Percentiles rank a stretch among this genome's conserved stretches.
phyloP scores from a whole-genome alignment of 805 yeast species.

The Debaryomyces hansenii region DNA sequence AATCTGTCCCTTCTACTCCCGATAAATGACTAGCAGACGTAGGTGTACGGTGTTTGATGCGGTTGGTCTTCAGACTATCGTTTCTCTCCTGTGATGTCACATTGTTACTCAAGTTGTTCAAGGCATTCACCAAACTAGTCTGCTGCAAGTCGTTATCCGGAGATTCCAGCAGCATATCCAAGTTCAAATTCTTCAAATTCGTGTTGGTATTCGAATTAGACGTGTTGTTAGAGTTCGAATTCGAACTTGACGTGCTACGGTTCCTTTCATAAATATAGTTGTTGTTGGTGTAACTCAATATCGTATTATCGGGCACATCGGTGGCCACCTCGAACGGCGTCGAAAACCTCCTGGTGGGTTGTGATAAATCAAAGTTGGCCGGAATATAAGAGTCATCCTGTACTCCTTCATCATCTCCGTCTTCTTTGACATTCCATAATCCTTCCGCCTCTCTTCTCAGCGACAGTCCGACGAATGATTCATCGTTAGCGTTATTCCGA shows the following conservation, averaged over 20 bases:
- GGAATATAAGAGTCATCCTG: constrained; percentile 35
- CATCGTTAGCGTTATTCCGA: background rate
- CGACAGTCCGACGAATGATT: background rate
- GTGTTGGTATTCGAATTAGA: background rate
- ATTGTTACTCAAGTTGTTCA: constrained; percentile 22
- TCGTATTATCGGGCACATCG: constrained; percentile 8
- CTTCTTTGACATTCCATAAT: background rate
- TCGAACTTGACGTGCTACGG: constrained; percentile 12
- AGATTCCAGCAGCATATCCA: background rate
- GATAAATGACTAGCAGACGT: background rate
- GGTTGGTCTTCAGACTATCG: background rate
- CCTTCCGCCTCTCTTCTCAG: background rate
- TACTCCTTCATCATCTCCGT: background rate
- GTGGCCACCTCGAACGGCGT: constrained; percentile 12
- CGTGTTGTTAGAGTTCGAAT: constrained; percentile 14
- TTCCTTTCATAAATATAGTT: constrained; percentile 21
- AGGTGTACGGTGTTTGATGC: constrained; percentile 4
- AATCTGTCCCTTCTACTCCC: constrained; percentile 11
- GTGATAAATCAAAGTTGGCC: constrained; percentile 46
- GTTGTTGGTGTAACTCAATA: constrained; percentile 17
- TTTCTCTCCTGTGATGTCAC: constrained; percentile 17
- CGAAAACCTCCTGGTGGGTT: constrained; percentile 38
- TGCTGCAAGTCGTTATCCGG: constrained; percentile 9
- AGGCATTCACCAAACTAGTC: constrained; percentile 18
- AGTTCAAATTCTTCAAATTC: background rate